phyloP scores from a whole-genome alignment of 2,329 filamentous ascomycete genomes.

The Colletotrichum shisoi region DNA sequence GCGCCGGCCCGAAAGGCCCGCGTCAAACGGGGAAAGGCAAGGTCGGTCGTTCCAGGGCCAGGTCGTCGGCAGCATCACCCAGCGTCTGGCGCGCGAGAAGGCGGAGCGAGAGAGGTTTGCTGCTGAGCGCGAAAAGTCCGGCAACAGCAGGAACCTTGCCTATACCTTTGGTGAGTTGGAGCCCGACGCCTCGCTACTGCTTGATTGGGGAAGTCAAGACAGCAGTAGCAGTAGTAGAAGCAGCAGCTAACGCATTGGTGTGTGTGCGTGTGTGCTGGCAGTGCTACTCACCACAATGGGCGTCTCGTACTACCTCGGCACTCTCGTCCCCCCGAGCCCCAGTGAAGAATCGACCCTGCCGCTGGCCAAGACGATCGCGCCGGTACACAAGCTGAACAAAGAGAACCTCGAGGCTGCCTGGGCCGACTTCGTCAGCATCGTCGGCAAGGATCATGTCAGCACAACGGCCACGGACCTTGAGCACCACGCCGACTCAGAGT shows the following conservation, averaged over 20 bases:
- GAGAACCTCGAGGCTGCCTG: constrained; percentile 73
- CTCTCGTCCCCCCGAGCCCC: constrained; percentile 59
- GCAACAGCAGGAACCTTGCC: constrained; percentile 57
- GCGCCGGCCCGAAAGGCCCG: constrained; percentile 41
- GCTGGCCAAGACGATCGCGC: constrained; percentile 59
- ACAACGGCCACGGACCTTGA: constrained; percentile 64
- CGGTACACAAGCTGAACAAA: constrained; percentile 65
- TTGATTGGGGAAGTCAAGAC: not conserved
- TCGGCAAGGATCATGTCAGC: constrained; percentile 71
- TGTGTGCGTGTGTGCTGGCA: constrained; percentile 41
- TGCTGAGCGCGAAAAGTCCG: constrained; percentile 49
- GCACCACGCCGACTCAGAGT: constrained; percentile 67
- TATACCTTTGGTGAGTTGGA: constrained; percentile 61
- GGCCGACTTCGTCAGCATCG: constrained; percentile 71
- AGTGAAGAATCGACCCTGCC: constrained; percentile 67
- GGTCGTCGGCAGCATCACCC: constrained; percentile 65
- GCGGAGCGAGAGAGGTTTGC: constrained; percentile 62
- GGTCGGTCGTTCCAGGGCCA: constrained; percentile 64
- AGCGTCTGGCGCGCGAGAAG: constrained; percentile 63
- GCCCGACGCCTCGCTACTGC: not conserved
- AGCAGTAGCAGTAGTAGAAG: not conserved
- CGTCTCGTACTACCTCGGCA: constrained; percentile 67
- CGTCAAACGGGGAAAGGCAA: constrained; percentile 50
- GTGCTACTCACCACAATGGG: constrained; percentile 62
- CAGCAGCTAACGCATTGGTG: constrained; percentile 25